phyloP scores from a whole-genome alignment of 805 yeast genomes.

The Zygoascus tannicola region DNA sequence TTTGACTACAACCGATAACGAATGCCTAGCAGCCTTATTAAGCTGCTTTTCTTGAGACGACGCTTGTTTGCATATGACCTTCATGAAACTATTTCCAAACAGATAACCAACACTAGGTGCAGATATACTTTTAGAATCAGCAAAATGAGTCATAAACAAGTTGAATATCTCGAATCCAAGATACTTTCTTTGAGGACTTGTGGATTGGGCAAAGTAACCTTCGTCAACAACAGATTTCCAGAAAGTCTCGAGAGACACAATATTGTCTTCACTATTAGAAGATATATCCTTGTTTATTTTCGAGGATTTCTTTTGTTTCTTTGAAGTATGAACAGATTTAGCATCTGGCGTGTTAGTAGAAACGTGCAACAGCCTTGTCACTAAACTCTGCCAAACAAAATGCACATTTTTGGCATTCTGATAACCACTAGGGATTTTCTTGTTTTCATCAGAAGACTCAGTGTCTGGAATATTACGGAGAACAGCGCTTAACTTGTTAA shows the following conservation, averaged over 20 bases:
- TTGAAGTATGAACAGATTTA: conserved; percentile 32
- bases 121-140: conserved; percentile 10
- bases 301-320: conserved; percentile 23
- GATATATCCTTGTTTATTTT: conserved; percentile 20
- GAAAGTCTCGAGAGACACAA: conserved; percentile 52
- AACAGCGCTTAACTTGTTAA: conserved; percentile 50
- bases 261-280: conserved; percentile 14
- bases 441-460: conserved; percentile 23
- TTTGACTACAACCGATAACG: conserved; percentile 36
- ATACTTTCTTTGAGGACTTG: conserved; percentile 79
- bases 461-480: conserved; percentile 37
- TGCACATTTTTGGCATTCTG: conserved; percentile 70
- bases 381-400: conserved; percentile 61
- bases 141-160: conserved; percentile 30
- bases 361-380: conserved; percentile 30
- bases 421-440: conserved; percentile 61
- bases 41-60: conserved; percentile 56
- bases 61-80: conserved; percentile 69
- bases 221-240: conserved; percentile 79
- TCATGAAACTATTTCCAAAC: conserved; percentile 43
- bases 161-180: conserved; percentile 74
- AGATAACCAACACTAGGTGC: conserved; percentile 20
- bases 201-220: conserved; percentile 59
- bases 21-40: conserved; percentile 53
- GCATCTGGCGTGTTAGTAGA: conserved; percentile 15